Conservation (phyloP, 2,329 filamentous ascomycete genomes). For the Tolypocladium capitatum region DNA sequence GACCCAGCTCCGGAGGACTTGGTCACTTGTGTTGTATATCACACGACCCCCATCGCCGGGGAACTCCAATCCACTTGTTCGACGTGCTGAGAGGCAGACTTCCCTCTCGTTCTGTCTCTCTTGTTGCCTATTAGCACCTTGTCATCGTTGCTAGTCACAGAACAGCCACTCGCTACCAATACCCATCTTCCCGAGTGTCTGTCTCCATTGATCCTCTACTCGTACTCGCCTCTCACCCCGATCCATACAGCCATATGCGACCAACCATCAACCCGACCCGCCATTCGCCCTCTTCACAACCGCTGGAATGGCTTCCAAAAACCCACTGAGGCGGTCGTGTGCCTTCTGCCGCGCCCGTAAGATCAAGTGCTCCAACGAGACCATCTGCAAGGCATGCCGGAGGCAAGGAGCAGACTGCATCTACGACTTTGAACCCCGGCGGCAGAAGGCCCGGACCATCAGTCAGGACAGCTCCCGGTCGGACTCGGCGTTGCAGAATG, state of each 20-base stretch:
- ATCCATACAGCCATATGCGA: background rate
- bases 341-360: conserved; percentile 24
- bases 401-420: conserved; percentile 23
- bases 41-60: background rate
- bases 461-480: conserved; percentile 13
- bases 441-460: conserved; percentile 14
- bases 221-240: background rate
- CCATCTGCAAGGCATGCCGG: conserved; percentile 23
- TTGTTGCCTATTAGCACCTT: background rate
- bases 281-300: background rate
- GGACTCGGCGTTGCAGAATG: conserved; percentile 5
- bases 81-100: background rate
- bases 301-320: conserved; percentile 14
- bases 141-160: background rate
- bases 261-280: background rate
- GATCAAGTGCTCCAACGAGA: conserved; percentile 25
- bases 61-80: background rate
- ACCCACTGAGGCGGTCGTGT: conserved; percentile 20
- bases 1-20: background rate
- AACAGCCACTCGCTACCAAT: background rate
- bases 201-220: background rate
- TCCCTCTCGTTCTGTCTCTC: background rate
- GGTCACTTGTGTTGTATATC: background rate
- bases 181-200: background rate
- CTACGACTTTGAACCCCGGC: conserved; percentile 22